Conservation (phyloP, 139 green algal species). For the Monoraphidium neglectum region DNA sequence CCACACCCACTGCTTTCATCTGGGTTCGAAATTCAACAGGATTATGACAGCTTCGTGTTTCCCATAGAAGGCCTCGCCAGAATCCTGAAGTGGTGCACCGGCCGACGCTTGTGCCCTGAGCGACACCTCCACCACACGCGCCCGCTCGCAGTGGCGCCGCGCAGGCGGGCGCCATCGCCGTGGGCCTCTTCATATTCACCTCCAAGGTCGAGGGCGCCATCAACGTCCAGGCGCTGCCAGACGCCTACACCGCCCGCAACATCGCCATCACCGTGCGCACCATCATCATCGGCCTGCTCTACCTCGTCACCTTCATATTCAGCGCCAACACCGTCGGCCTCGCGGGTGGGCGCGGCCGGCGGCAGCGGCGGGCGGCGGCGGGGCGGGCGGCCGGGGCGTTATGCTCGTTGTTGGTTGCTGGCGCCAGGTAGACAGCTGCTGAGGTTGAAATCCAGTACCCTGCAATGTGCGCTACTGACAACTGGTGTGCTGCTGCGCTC, state of each 20-base stretch:
- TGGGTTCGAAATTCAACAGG: not conserved
- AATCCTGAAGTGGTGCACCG: not conserved
- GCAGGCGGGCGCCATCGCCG: conserved; percentile 49
- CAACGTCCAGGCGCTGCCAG: conserved; percentile 29
- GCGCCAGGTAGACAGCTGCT: not conserved
- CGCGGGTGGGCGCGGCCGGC: conserved; percentile 12
- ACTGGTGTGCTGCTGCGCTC: not conserved
- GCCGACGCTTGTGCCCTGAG: not conserved
- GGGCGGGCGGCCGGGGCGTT: not conserved
- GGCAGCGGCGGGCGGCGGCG: not conserved
- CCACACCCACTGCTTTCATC: no score
- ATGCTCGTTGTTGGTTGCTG: not conserved
- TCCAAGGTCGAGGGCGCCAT: conserved; percentile 46
- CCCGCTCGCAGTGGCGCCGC: conserved; percentile 45
- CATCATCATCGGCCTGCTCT: conserved; percentile 68
- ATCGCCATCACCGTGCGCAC: conserved; percentile 76
- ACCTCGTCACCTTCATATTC: conserved; percentile 78
- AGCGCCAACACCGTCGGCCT: conserved; percentile 64
- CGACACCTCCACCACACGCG: not conserved
- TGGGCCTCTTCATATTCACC: conserved; percentile 61
- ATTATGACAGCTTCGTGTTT: not conserved
- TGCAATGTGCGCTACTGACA: not conserved
- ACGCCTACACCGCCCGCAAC: conserved; percentile 59
- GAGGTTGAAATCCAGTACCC: not conserved
- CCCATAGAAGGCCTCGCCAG: no score